A percentile compares a stretch with the other conserved stretches of the same genome.
Conservation (phyloP, 768 basidiomycete genomes). For the Botryobasidium botryosum region DNA sequence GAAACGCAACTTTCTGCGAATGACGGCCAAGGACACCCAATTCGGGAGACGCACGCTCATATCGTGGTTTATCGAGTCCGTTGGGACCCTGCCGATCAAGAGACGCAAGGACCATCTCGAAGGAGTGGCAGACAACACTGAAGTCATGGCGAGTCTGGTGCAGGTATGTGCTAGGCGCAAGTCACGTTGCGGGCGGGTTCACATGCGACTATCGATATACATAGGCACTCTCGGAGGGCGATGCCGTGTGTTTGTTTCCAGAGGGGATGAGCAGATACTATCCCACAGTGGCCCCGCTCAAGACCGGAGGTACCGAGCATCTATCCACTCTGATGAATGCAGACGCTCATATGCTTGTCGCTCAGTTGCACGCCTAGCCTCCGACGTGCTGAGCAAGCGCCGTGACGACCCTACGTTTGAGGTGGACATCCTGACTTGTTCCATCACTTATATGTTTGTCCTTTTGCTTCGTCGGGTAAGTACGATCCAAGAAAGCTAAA, state of each 20-base stretch:
- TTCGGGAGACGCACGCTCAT: conserved; percentile 74
- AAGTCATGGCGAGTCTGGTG: conserved; percentile 50
- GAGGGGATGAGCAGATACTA: conserved; percentile 78
- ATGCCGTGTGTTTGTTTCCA: conserved; percentile 70
- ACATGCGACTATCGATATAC: conserved; percentile 3
- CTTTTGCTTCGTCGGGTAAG: no score
- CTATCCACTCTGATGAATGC: neutral
- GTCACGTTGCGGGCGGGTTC: neutral
- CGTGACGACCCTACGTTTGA: conserved; percentile 50
- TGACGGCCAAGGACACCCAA: conserved; percentile 79
- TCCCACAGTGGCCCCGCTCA: conserved; percentile 72
- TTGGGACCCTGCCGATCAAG: conserved; percentile 72
- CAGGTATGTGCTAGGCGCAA: conserved; percentile 32
- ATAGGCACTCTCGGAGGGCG: conserved; percentile 58
- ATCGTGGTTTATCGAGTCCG: conserved; percentile 79
- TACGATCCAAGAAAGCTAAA: no score
- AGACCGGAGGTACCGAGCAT: conserved; percentile 51
- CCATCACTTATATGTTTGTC: conserved; percentile 60
- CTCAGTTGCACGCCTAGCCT: conserved; percentile 62
- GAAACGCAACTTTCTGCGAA: conserved; percentile 62
- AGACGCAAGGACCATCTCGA: conserved; percentile 52
- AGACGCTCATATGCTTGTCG: neutral
- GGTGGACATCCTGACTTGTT: conserved; percentile 57
- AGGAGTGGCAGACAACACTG: conserved; percentile 41
- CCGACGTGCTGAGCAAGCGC: conserved; percentile 58